Evolutionary conservation across 2,329 filamentous ascomycete genomes (phyloP), one percentile per base, ranked within the genome.

Genomic region (Trichoderma brevicompactum): DNA sequence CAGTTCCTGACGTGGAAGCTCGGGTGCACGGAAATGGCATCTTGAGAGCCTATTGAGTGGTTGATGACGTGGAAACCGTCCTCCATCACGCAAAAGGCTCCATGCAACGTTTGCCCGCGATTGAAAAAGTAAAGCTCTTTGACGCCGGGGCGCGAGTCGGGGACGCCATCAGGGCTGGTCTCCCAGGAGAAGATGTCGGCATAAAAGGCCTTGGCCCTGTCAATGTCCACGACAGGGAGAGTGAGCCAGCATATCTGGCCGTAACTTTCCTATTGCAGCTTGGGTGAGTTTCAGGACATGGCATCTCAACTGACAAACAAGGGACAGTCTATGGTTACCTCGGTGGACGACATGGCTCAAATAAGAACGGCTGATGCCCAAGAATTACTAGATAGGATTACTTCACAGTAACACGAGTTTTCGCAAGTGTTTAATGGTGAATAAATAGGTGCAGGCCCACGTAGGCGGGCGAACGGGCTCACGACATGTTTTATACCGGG

Each of bases 231-330:
- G 58, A 76, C 75, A n/a, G 78, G 77, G 13, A 80, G 69, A 63
- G 80, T 75, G 52, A 77, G 73, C 76, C 77, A 80, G 69, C 73
- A 77, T 54, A 78, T 73, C 56, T 78, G 72, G 65, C 77, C 77
- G 54, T 61, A 52, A n/a, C 40, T 23, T 40, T 60, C 64, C 55
- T 59, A 46, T 40, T 65, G 10, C 7, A 41, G 49, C 13, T n/a
- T 36, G 23, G 17, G 55, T 65, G 15, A 65, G 55, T 55, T 38
- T 34, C 12, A 36, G 17, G 41, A 15, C 15, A 2, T 41, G 36
- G 34, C 19, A 28, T 19, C 23, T 23, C 23, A 40, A 41, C 10
- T 32, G 32, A 56, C 34, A 9, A 32, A 38, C 3, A 12, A 28
- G n/a, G 9, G 10, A 41, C 17, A 34, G 41, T 15, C 32, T 2